Percentiles rank a stretch among this genome's conserved stretches.
These are phyloP conservation scores for Serendipita sp. DNA, from an alignment of 768 basidiomycete genomes.

Conservation along the genomic window DNA sequence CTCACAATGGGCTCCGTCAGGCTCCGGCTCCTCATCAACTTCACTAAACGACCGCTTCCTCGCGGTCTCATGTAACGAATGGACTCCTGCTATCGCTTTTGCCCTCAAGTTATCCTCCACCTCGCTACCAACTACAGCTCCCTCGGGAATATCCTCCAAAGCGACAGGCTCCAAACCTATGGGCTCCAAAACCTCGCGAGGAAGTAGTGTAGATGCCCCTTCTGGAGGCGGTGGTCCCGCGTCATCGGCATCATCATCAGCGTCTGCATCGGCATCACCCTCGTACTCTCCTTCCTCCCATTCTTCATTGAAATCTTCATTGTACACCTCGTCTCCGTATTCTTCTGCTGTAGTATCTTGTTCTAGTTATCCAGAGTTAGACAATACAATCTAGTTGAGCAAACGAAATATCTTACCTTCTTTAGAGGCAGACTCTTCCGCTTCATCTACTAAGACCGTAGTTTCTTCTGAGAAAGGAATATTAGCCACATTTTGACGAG, in stretches of 20 bases:
- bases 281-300: constrained; percentile 8
- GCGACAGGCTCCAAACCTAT: not conserved
- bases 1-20: not conserved
- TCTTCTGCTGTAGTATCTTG: not conserved
- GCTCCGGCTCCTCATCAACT: constrained; percentile 2
- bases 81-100: not conserved
- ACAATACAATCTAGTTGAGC: too few relatives aligned
- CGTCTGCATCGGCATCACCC: constrained; percentile 8
- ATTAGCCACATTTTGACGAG: too few relatives aligned
- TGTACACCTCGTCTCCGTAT: not conserved
- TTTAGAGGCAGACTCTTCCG: too few relatives aligned
- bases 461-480: too few relatives aligned
- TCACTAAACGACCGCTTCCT: constrained; percentile 4
- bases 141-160: too few relatives aligned
- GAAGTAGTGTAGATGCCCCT: not conserved
- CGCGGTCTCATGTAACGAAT: not conserved
- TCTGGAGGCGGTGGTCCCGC: not conserved
- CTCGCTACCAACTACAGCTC: too few relatives aligned
- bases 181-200: not conserved
- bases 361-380: too few relatives aligned
- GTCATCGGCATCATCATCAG: constrained; percentile 9
- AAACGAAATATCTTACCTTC: too few relatives aligned
- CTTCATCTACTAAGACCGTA: too few relatives aligned
- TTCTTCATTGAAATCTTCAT: constrained; percentile 10
- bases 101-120: not conserved